Base-by-base conservation (phyloP, 768 basidiomycete genomes). In the Leccinum sublutescens region DNA sequence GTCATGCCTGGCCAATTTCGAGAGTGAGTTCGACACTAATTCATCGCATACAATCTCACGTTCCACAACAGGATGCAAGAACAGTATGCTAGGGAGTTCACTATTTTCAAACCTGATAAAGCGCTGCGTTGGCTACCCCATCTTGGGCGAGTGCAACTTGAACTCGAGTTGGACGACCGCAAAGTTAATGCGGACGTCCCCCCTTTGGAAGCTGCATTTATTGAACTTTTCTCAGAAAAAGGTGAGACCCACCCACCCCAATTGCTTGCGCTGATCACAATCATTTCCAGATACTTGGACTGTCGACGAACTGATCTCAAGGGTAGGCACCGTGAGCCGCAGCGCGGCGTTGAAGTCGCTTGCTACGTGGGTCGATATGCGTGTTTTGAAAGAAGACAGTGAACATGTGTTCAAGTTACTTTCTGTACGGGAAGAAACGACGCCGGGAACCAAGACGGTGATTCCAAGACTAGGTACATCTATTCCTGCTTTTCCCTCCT, bases 71-170 rank as follows among this genome's bases (percentile, higher is more conserved):
- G 92, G 54, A 75, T 89, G 4, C 91, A 93, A 74, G 82, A 86
- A 49, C 74, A 80, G 17, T 98, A 98, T 66, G 84, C 88, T 2
- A 79, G 82, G 50, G 85, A 89, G 64, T 98, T 89, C 69, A 77
- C 78, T n/a, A 77, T 79, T 12, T 91, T 93, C 77, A 97, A 97
- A 68, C 93, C 94, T 0, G 94, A 97, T 74, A 98, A 98, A 78
- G 84, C 81, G 60, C 82, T 99, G 34, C 84, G 85, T 50, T 98
- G 93, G 89, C 71, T 98, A 6, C 88, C 93, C 10, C 89, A 95
- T 68, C 82, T 97, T 12, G 96, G 97, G 0, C 91, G 87, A 2
- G 84, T 96, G 40, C 80, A 84, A 36, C 71, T 99, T 54, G 86
- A 92, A 55, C 76, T 98, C 7, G 85, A 93, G 66, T 79, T 98